These are phyloP conservation scores for Pugionium cornutum DNA, from an alignment of 345 rosid genomes.

Conservation along the genomic window DNA sequence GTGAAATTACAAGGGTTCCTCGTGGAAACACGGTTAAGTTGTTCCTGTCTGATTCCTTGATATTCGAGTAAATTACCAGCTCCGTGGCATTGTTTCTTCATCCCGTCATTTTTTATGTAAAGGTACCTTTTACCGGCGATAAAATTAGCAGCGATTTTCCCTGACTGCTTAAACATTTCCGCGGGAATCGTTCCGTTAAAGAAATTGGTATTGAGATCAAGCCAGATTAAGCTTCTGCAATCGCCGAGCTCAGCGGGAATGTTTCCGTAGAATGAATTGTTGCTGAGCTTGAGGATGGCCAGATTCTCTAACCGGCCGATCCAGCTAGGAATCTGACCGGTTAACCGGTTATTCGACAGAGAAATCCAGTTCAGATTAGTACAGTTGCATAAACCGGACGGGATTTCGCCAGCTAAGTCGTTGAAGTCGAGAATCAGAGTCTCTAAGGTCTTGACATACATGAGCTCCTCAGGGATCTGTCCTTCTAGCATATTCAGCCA, in stretches of 20 bases:
- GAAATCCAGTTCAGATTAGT: conserved; percentile 84
- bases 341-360: conserved; percentile 72
- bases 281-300: conserved; percentile 89
- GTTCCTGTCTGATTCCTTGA: conserved; percentile 69
- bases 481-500: conserved; percentile 85
- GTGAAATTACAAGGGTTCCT: conserved; percentile 85
- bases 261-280: conserved; percentile 73
- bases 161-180: conserved; percentile 81
- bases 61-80: conserved; percentile 91
- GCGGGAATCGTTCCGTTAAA: conserved; percentile 77
- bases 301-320: conserved; percentile 72
- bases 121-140: conserved; percentile 74
- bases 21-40: conserved; percentile 58
- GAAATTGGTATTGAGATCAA: conserved; percentile 78
- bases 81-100: conserved; percentile 73
- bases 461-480: conserved; percentile 75
- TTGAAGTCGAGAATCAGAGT: conserved; percentile 91
- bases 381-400: conserved; percentile 74
- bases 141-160: conserved; percentile 72
- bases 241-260: conserved; percentile 93
- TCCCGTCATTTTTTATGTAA: conserved; percentile 78
- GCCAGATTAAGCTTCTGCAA: conserved; percentile 84
- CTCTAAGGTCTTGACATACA: conserved; percentile 55
- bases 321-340: conserved; percentile 77
- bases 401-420: conserved; percentile 68